Evolutionary conservation across 2,329 filamentous ascomycete genomes (phyloP).

Genomic region (Trichoderma endophyticum): DNA sequence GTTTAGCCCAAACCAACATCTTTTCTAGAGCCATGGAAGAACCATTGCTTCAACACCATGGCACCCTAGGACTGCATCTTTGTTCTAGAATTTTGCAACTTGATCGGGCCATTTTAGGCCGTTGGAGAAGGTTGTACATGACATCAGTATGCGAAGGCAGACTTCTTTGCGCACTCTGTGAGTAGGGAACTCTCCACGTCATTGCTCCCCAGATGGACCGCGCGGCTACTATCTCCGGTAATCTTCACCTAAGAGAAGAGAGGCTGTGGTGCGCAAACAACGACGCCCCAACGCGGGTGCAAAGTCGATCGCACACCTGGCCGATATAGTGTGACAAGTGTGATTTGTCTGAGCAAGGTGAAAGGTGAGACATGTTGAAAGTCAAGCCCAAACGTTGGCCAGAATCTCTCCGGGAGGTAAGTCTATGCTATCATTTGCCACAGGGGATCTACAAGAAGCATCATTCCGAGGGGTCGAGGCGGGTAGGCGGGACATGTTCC

Average conservation of each 20-base stretch:
- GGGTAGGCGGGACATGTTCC: background rate
- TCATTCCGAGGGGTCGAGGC: background rate
- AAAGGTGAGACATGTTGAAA: background rate
- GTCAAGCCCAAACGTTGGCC: too few species aligned
- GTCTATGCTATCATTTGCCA: slow-evolving; percentile 7
- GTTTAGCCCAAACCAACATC: background rate
- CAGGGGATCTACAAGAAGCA: background rate
- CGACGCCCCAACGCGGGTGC: background rate
- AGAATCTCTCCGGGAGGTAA: background rate
- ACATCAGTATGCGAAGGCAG: background rate
- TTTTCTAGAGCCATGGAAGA: background rate
- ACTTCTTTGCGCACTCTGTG: background rate
- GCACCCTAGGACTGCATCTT: background rate
- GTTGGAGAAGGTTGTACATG: background rate
- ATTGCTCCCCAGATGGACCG: background rate
- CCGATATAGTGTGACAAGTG: background rate
- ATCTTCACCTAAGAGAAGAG: background rate
- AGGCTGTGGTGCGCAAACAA: background rate
- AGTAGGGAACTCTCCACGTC: background rate
- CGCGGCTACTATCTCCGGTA: background rate
- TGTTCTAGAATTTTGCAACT: background rate
- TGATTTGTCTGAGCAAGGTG: background rate
- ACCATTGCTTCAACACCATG: background rate
- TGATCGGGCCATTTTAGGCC: background rate
- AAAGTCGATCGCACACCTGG: background rate